Evolutionary conservation across 2,329 filamentous ascomycete genomes (phyloP).

Genomic region (Verticillium albo-atrum): DNA sequence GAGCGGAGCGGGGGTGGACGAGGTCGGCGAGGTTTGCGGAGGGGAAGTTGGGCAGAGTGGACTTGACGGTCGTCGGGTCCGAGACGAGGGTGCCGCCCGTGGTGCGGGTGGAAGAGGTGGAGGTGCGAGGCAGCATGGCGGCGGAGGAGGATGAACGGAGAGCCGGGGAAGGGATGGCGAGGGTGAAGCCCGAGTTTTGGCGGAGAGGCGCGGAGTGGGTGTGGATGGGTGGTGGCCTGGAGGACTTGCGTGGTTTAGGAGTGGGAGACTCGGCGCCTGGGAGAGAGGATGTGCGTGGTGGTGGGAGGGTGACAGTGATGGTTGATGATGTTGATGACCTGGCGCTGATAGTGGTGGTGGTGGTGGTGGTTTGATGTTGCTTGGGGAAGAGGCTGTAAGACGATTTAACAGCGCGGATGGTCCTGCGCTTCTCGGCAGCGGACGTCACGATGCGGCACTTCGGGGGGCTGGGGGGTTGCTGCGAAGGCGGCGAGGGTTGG

Average conservation of each 20-base stretch:
- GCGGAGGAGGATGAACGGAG: constrained; percentile 1
- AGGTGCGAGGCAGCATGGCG: background rate
- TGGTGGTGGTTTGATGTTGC: constrained; percentile 3
- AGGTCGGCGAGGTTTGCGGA: constrained; percentile 6
- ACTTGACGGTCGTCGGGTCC: background rate
- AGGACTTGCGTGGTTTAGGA: constrained; percentile 5
- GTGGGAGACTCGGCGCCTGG: constrained; percentile 1
- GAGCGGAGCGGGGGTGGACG: constrained; percentile 10
- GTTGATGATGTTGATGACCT: background rate
- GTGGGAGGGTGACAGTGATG: background rate
- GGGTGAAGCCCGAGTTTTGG: background rate
- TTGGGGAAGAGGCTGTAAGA: constrained; percentile 13
- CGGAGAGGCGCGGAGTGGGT: constrained; percentile 8
- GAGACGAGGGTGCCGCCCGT: background rate
- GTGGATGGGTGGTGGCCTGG: constrained; percentile 11
- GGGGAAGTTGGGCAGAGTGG: background rate
- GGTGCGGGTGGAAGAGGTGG: background rate
- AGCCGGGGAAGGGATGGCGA: constrained; percentile 5
- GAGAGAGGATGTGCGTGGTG: background rate
- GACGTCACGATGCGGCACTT: constrained; percentile 3
- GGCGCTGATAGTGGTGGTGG: background rate
- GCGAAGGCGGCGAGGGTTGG: constrained; percentile 3
- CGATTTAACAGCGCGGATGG: constrained; percentile 11
- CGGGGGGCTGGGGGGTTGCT: background rate
- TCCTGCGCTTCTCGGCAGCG: constrained; percentile 14